Evolutionary conservation across 1,284 basidiomycete genomes (phyloP).

Genomic region (Ceratobasidium sp.): DNA sequence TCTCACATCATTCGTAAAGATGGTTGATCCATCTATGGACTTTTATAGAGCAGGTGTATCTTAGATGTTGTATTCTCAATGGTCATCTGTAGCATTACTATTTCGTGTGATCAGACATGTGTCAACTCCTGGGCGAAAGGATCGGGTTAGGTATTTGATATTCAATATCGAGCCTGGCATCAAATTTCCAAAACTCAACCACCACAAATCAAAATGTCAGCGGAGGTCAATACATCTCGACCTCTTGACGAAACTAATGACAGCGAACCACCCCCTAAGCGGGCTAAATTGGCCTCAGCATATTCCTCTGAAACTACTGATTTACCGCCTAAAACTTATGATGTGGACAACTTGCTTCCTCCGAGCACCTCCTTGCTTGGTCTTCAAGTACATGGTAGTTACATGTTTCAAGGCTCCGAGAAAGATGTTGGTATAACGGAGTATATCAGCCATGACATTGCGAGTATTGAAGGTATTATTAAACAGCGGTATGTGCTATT

Average conservation of each 20-base stretch:
- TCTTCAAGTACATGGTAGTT: conserved; percentile 60
- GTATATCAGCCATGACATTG: conserved; percentile 80
- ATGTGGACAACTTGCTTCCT: conserved; percentile 69
- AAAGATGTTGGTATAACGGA: conserved; percentile 91
- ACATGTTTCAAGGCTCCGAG: conserved; percentile 75
- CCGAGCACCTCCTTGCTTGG: conserved; percentile 67
- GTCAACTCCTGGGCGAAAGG: too few relatives aligned
- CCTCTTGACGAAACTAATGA: conserved; percentile 29
- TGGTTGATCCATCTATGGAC: conserved; percentile 43
- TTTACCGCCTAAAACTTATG: conserved; percentile 42
- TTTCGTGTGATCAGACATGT: neutral
- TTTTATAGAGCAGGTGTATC: conserved; percentile 29
- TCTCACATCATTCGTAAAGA: conserved; percentile 42
- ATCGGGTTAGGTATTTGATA: neutral
- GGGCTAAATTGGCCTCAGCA: conserved; percentile 12
- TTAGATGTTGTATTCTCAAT: conserved; percentile 26
- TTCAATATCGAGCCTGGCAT: neutral
- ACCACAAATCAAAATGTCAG: conserved; percentile 27
- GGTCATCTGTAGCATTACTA: conserved; percentile 22
- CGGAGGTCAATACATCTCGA: conserved; percentile 9
- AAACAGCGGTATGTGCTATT: conserved; percentile 83
- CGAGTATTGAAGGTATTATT: conserved; percentile 88
- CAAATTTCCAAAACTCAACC: conserved; percentile 29
- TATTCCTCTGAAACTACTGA: neutral
- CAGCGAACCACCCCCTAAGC: conserved; percentile 31